Base-by-base conservation (phyloP, 2,329 filamentous ascomycete genomes). In the Stylonectria norvegica region DNA sequence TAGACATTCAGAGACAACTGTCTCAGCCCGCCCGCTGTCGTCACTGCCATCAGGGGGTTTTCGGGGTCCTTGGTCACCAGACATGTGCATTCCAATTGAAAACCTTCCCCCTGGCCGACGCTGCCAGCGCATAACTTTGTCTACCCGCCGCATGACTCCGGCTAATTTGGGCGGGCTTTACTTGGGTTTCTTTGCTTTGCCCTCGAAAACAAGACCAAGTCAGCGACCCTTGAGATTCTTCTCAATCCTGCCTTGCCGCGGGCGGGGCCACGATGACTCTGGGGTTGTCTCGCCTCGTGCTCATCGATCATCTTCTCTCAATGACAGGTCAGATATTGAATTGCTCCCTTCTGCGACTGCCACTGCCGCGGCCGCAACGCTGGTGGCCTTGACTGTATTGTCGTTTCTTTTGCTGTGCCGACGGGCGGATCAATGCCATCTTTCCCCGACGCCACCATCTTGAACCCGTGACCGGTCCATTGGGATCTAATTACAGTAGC, bases 41-140 rank as follows among this genome's bases (percentile, higher is more conserved):
- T 9, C 27, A 15, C 9, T 30, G 27, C 9, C 14, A 6, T 9
- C 27, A 15, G 27, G 27, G 8, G 27, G 14, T 10, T 45, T 46
- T 52, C 38, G 34, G 30, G 38, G 35, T 27, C 42, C n/a, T 30
- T 40, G 39, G 52, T 55, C 52, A 55, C 33, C 52, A 47, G 52
- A 47, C 48, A 39, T 47, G 49, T 35, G 46, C 47, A 43, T 50
- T 42, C 40, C 44, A 51, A 43, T 38, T 20, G 40, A 41, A 45
- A 49, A 41, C 44, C 40, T 38, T 41, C 41, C 42, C 40, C 42
- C 37, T 39, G 40, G 45, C 40, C 41, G 36, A 28, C 33, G 33
- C 47, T 55, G 53, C 48, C 53, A 56, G 41, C 53, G 52, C 53
- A 56, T 54, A 50, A 56, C 54, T 54, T 50, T 43, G 22, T 46